These are phyloP conservation scores for Solanum virginianum DNA, from an alignment of 257 asterid species.

Conservation along the genomic window DNA sequence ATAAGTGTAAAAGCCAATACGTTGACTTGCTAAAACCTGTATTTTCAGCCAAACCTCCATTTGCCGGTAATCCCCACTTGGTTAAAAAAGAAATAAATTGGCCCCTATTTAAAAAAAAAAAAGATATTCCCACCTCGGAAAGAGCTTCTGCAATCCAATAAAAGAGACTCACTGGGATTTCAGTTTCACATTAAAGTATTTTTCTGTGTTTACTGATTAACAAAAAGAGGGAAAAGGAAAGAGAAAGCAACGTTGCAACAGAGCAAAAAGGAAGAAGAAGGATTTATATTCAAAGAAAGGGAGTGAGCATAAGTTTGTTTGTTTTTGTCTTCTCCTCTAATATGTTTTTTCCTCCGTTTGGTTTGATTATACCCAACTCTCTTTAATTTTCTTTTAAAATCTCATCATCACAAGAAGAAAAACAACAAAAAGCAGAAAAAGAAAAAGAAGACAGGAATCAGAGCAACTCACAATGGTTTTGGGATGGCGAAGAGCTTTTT, in stretches of 20 bases:
- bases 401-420: neutral
- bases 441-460: neutral
- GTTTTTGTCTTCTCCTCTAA: neutral
- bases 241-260: neutral
- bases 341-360: neutral
- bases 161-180: conserved; percentile 23
- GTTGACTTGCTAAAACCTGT: conserved; percentile 30
- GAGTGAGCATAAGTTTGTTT: neutral
- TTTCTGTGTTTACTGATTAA: conserved; percentile 7
- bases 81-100: neutral
- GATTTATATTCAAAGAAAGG: neutral
- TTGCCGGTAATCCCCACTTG: conserved; percentile 20
- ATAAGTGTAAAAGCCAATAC: conserved; percentile 10
- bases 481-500: conserved; percentile 93
- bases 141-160: neutral
- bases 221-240: neutral
- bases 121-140: conserved; percentile 3
- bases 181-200: conserved; percentile 11
- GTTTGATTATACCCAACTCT: neutral
- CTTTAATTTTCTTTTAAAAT: neutral
- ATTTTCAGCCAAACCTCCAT: conserved; percentile 18
- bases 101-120: neutral
- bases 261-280: neutral
- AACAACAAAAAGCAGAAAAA: neutral
- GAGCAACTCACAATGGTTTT: conserved; percentile 44